Percentiles rank a stretch among this genome's conserved stretches.
These are phyloP conservation scores for Bryoerythrophyllum caledonicum DNA, from an alignment of 225 moss, liverwort and hornwort species.

Conservation along the genomic window DNA sequence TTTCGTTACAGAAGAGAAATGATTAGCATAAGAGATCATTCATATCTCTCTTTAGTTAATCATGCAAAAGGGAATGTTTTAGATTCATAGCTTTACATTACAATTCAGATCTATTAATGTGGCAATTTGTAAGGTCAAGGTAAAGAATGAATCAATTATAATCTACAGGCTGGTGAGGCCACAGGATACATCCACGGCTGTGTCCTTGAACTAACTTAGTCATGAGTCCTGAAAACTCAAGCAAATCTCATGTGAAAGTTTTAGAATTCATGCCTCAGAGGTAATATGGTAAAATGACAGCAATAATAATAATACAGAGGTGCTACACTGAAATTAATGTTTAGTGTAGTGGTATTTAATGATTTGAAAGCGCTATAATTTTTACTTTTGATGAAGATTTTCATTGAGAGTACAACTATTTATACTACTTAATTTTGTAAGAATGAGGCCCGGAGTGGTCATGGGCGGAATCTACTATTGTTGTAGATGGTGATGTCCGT, in stretches of 20 bases:
- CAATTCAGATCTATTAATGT: too few species aligned
- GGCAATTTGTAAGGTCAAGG: not conserved
- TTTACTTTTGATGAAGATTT: too few species aligned
- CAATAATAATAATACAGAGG: not conserved
- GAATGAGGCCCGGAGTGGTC: too few species aligned
- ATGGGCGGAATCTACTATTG: too few species aligned
- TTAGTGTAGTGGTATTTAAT: too few species aligned
- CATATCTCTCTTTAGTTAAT: too few species aligned
- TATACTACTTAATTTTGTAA: too few species aligned
- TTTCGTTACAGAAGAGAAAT: not conserved
- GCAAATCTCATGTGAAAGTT: not conserved
- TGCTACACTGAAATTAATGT: not conserved
- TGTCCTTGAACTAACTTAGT: not conserved
- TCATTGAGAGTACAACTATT: too few species aligned
- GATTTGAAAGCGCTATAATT: too few species aligned
- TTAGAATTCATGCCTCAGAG: not conserved
- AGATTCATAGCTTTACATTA: not conserved
- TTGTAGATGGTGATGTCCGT: too few species aligned
- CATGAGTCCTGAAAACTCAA: not conserved
- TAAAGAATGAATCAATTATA: not conserved
- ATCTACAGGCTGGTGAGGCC: not conserved
- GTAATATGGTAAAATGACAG: not conserved
- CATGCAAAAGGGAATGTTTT: not conserved
- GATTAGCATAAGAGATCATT: not conserved
- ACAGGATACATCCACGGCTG: not conserved